A percentile compares a stretch with the other conserved stretches of the same genome.
Conservation (phyloP, 2,329 filamentous ascomycete species). For the Clonostachys chloroleuca region DNA sequence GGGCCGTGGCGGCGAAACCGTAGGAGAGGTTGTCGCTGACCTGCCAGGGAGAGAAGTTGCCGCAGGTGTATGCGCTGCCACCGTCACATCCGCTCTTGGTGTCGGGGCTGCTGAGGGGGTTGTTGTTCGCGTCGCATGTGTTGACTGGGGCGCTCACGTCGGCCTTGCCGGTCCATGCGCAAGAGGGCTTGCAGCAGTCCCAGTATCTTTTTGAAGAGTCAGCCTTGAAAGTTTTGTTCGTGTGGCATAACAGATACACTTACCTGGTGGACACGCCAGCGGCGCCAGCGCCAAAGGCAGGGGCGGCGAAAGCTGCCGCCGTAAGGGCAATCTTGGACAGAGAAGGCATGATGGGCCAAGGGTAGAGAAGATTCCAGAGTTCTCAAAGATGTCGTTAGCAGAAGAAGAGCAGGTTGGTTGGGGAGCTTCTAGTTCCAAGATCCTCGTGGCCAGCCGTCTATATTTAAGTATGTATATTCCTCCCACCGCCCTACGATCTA, state of each 20-base stretch:
- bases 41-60: slow-evolving; percentile 57
- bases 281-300: slow-evolving; percentile 1
- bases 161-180: slow-evolving; percentile 55
- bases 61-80: slow-evolving; percentile 56
- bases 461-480: no score
- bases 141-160: slow-evolving; percentile 41
- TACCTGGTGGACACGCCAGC: slow-evolving; percentile 2
- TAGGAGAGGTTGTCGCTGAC: slow-evolving; percentile 55
- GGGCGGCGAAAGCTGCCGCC: slow-evolving; percentile 1
- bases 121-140: slow-evolving; percentile 51
- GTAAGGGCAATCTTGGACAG: slow-evolving; percentile 3
- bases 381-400: no score
- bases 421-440: no score
- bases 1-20: slow-evolving; percentile 58
- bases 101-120: slow-evolving; percentile 43
- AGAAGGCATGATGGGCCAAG: neutral
- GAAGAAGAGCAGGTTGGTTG: no score
- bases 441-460: no score
- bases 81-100: slow-evolving; percentile 50
- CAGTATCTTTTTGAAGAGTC: slow-evolving; percentile 32
- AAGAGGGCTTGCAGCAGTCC: slow-evolving; percentile 71
- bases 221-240: neutral
- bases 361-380: no score
- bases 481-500: no score
- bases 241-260: neutral